Evolutionary conservation across 768 basidiomycete species (phyloP), one percentile per base, ranked within the genome.

Genomic region (Filobasidium floriforme): DNA sequence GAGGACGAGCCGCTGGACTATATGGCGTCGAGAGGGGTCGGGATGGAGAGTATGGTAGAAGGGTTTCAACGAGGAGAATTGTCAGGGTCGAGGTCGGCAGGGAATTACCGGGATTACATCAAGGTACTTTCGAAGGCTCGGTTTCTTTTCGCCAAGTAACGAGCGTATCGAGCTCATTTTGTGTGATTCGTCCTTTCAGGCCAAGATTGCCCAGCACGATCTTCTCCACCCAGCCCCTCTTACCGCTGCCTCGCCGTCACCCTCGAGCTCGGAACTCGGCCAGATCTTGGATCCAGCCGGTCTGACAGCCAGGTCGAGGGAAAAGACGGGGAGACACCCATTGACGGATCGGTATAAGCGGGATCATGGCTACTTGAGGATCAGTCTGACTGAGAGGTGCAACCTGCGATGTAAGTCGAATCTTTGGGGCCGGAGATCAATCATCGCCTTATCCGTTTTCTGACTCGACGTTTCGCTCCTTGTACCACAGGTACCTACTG

Each of bases 351-450:
- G 84, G 2, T 89, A 86, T 74, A 75, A 80, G 37, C 82, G 89
- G 24, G 81, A 80, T 63, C 91, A 92, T 76, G 86, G 89, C 75
- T 93, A 93, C 76, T 83, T 93, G n/a, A 85, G 90, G 40, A 90
- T 92, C 61, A 89, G 88, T 1, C 80, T 92, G 41, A 92, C 90
- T 0, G 91, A 92, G 76, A 82, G 85, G 67, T 93, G 91, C 79
- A 93, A 92, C 80, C 80, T 93, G 64, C 84, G 91, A 79, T 92
- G 91, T 88, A 68, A 44, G 81, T 75, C 28, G 22, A 24, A 22
- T 32, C 32, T n/a, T n/a, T n/a, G n/a, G n/a, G n/a, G 41, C 14
- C 69, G 43, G 51, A 29, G 22, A 51, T 63, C 41, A n/a, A 55
- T 22, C 52, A 54, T 51, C 59, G 55, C 32, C 15, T 41, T 55